Evolutionary conservation across 176 grass and related monocot species (phyloP).

Genomic region (Oryza brachyantha): DNA sequence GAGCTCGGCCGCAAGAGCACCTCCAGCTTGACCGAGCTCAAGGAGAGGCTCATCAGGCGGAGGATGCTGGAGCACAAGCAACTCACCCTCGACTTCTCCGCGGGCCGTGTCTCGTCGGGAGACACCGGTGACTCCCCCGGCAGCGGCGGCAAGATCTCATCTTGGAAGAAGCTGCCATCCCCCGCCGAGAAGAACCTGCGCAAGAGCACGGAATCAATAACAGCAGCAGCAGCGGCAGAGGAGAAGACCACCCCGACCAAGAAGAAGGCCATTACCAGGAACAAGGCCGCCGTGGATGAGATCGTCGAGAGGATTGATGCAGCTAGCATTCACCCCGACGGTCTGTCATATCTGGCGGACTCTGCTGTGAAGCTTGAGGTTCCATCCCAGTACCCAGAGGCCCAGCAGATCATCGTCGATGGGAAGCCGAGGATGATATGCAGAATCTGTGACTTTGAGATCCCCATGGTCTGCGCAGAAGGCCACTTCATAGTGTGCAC

Average conservation of each 20-base stretch:
- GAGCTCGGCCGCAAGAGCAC: conserved; percentile 61
- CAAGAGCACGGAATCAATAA: conserved; percentile 8
- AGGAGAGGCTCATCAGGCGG: conserved; percentile 71
- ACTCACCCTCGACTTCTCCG: conserved; percentile 60
- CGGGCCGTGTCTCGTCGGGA: conserved; percentile 20
- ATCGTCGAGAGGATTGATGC: conserved; percentile 56
- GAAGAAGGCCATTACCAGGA: conserved; percentile 45
- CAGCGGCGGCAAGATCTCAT: conserved; percentile 64
- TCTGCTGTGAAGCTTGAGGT: conserved; percentile 13
- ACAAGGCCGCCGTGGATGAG: conserved; percentile 51
- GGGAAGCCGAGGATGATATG: conserved; percentile 83
- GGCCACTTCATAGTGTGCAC: conserved; percentile 83
- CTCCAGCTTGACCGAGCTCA: conserved; percentile 65
- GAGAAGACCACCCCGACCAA: conserved; percentile 35
- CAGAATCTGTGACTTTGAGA: conserved; percentile 95
- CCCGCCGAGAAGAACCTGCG: conserved; percentile 67
- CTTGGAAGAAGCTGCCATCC: conserved; percentile 97
- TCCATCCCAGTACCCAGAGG: conserved; percentile 34
- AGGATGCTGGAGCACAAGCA: conserved; percentile 69
- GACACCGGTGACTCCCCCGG: conserved; percentile 33
- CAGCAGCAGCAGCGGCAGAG: no score
- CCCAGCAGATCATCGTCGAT: conserved; percentile 47
- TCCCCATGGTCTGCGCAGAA: conserved; percentile 66
- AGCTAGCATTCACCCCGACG: conserved; percentile 45
- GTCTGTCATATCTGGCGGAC: conserved; percentile 28